Evolutionary conservation across 495 filamentous ascomycete genomes (phyloP), one percentile per base, ranked within the genome.

Genomic region (Xylaria scruposa): DNA sequence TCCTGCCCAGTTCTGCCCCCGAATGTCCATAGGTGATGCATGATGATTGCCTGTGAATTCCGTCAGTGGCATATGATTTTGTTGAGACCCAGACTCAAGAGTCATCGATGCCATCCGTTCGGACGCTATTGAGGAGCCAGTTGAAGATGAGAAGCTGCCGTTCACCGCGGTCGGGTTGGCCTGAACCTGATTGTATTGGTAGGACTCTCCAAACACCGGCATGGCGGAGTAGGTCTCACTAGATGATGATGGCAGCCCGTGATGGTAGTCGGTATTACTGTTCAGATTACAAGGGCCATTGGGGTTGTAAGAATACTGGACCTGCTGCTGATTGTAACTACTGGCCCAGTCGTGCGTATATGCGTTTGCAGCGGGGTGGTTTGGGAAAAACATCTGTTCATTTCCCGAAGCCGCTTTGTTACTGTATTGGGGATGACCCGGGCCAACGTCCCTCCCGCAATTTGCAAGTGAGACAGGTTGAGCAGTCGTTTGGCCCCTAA

Each of bases 391-490:
- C 75, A 76, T 76, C 54, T 73, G 72, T 56, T 77, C 75, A 74
- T 68, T 77, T 76, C 72, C 77, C 63, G 67, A 53, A 29, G 46
- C 40, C 46, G 71, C 73, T 77, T 76, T 77, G 65, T 77, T 72
- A 56, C 63, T 72, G 56, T 70, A 76, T 64, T 75, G 77, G 68
- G 70, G 29, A 47, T 77, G 77, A 76, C 74, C 75, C 77, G 77
- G 75, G 59, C 65, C 71, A 73, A 73, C 70, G 49, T 77, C 70
- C 60, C 77, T 73, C 66, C 77, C 73, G 71, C 53, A 54, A 73
- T 70, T 74, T 71, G 71, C 67, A 67, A 70, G 75, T 77, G 77
- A 77, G 75, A 79, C 77, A 79, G 68, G 70, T 72, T 67, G 67
- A 67, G 77, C 56, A 44, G 63, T 62, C 74, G 77, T 77, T 77